Evolutionary conservation across 2,329 filamentous ascomycete genomes (phyloP).

Genomic region (Metarhizium guizhouense): DNA sequence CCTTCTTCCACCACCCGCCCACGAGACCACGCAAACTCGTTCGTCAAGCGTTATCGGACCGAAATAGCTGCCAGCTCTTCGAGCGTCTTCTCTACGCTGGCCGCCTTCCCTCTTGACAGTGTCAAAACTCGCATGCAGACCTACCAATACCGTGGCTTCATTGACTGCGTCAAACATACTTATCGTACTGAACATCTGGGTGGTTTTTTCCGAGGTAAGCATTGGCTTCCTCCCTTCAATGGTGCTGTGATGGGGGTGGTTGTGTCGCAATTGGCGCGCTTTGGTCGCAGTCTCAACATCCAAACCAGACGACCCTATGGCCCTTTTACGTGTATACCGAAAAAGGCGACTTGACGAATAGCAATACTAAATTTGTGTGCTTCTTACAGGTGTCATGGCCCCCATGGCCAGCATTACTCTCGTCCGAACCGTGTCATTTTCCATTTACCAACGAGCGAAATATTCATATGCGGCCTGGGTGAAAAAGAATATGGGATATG

Average conservation of each 20-base stretch:
- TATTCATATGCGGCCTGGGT: conserved; percentile 64
- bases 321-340: not conserved
- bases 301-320: not conserved
- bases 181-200: conserved; percentile 63
- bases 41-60: conserved; percentile 69
- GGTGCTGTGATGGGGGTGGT: not conserved
- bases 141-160: conserved; percentile 67
- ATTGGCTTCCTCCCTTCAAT: not conserved
- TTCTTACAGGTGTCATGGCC: conserved; percentile 56
- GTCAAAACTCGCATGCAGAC: conserved; percentile 88
- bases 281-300: not conserved
- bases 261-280: not conserved
- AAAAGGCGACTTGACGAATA: not conserved
- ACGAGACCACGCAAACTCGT: conserved; percentile 25
- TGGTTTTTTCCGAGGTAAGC: conserved; percentile 72
- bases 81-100: conserved; percentile 69
- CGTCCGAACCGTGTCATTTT: conserved; percentile 70
- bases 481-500: conserved; percentile 54
- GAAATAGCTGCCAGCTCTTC: conserved; percentile 71
- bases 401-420: conserved; percentile 73
- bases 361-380: not conserved
- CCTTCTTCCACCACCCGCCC: conserved; percentile 15
- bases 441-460: conserved; percentile 71
- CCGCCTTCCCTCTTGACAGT: conserved; percentile 80
- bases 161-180: conserved; percentile 66